Evolutionary conservation across 1,284 basidiomycete species (phyloP), one percentile per base, ranked within the genome.

Genomic region (Singerocomus inundabilis): DNA sequence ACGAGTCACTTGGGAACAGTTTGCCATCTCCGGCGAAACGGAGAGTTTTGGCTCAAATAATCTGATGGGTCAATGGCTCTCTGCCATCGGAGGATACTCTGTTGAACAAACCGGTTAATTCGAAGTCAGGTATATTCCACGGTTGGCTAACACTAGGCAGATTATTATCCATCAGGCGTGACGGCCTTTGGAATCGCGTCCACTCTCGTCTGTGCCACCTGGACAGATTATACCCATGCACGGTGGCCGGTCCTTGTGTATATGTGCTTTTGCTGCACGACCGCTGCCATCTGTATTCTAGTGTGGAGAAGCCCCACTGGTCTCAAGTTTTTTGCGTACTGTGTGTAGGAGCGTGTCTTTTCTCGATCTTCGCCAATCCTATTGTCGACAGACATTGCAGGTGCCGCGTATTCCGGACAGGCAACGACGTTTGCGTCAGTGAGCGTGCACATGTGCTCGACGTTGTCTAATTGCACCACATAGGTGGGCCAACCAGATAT

Each of bases 21-120:
- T 84, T 54, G 79, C 79, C 5, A 72, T 85, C 45, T 82, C 80
- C 3, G 83, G 82, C 4, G 84, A 88, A 66, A 79, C 82, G 1
- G 87, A 88, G 60, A 79, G 77, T 51, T 82, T 88, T 37, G 84
- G 85, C 6, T 81, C 82, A 30, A 89, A 88, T 61, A 84, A 84
- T 63, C 66, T 88, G 32, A 88, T 88, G 84, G 84, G 85, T 9
- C 84, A 88, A 59, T 88, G 84, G 82, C 73, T 88, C 46, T 81
- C 82, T 57, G 74, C 79, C 10, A 74, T 79, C 15, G 79, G 81
- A 9, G 79, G 79, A 1, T 85, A 79, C 62, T 76, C 78, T 12
- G 76, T 84, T 4, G 79, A 82, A 54, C 81, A 85, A 63, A 76
- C 78, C 16, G 79, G 81, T 78, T 44, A 48, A 68, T 51, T 36